A percentile compares a stretch with the other conserved stretches of the same genome.
Conservation (phyloP, 2,329 filamentous ascomycete genomes). For the Aspergillus japonicus region DNA sequence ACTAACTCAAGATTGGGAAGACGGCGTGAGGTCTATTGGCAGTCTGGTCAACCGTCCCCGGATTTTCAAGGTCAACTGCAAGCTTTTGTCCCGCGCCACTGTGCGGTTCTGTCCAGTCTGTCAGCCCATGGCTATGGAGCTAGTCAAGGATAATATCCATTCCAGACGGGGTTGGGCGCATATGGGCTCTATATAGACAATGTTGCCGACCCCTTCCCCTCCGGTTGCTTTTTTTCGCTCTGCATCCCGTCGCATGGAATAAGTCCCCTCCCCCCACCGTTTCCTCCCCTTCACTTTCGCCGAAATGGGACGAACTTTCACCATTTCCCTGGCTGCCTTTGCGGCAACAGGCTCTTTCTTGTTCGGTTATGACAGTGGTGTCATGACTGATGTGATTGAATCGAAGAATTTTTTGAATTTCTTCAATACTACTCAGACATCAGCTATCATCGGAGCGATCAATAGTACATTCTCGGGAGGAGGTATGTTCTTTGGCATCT, state of each 20-base stretch:
- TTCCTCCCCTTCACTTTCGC: background rate
- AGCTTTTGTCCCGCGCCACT: background rate
- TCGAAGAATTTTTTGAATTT: slow-evolving; percentile 56
- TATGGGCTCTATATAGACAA: background rate
- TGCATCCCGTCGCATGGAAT: background rate
- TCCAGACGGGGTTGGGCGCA: background rate
- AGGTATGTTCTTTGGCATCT: slow-evolving; percentile 30
- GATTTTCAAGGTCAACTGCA: background rate
- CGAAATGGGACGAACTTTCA: slow-evolving; percentile 14
- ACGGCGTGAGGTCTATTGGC: background rate
- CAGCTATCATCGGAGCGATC: slow-evolving; percentile 60
- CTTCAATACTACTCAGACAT: slow-evolving; percentile 54
- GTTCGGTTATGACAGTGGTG: slow-evolving; percentile 43
- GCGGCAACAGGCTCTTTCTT: slow-evolving; percentile 31
- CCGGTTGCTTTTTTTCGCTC: background rate
- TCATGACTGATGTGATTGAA: slow-evolving; percentile 51
- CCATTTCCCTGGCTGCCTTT: slow-evolving; percentile 13
- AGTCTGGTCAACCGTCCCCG: background rate
- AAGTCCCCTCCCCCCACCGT: background rate
- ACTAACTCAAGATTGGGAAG: background rate
- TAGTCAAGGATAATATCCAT: background rate
- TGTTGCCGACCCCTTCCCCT: background rate
- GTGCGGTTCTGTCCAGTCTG: background rate
- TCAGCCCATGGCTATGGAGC: background rate
- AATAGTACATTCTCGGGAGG: slow-evolving; percentile 63